Base-by-base conservation (phyloP, 1,284 basidiomycete genomes). In the Cryptococcus floricola region DNA sequence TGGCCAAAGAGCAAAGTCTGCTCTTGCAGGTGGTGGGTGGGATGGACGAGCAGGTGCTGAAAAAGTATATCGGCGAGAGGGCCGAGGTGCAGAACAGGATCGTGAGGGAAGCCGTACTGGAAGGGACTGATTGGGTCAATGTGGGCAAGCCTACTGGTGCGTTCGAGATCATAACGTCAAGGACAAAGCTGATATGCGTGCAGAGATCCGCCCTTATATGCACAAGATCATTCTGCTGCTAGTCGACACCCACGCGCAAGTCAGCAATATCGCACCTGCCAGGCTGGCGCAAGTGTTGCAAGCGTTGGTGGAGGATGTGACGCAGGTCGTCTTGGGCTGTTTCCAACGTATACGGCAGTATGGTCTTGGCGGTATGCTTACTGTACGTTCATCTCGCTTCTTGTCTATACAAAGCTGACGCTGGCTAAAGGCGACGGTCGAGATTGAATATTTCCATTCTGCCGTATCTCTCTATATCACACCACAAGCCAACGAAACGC, bases 381-480 rank as follows among this genome's bases (percentile, higher is more conserved):
- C 90, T 58, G 91, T 93, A 73, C 62, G 87, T 82, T 10, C 25
- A 28, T 25, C 27, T 53, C 25, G 57, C 38, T 23, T 52, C 39
- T 31, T 25, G 8, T 9, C 23, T 31, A 10, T 47, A n/a, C 12
- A 25, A 3, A 10, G 9, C 45, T 46, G 45, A 25, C 16, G 25
- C 25, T 27, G 37, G 14, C 39, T 16, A 46, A 69, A 96, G 88
- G 95, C 96, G 2, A 98, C 96, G 2, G 84, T 99, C 31, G 96
- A 98, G 77, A 97, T 98, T 65, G 96, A 98, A 77, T 98, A 98
- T 78, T 85, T 98, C 78, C 94, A 99, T 76, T 95, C 98, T 78
- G 94, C 90, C 5, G 81, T 98, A 41, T 84, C 87, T 31, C 86
- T 87, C 59, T 95, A 94, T 74, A 88, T 98, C 46, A 89, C 89